These are phyloP conservation scores for Amphirosellinia nigrospora DNA, from an alignment of 495 filamentous ascomycete species.

Conservation along the genomic window DNA sequence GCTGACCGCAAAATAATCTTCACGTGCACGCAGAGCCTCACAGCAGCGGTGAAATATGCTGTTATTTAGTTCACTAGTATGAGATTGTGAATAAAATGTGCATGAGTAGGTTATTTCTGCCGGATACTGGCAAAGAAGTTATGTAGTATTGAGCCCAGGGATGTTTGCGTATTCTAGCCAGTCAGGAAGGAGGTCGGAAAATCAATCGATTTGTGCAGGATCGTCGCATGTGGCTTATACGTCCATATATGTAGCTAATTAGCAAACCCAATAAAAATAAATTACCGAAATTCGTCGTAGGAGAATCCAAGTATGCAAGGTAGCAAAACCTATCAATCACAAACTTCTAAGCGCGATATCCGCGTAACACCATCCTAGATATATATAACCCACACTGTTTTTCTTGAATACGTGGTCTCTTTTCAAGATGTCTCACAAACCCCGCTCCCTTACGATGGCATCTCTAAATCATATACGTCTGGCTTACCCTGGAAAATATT, in stretches of 20 bases:
- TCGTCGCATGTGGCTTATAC: too few relatives aligned
- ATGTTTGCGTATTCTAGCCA: too few relatives aligned
- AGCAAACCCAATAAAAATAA: too few relatives aligned
- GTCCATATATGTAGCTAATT: too few relatives aligned
- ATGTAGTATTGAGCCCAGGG: too few relatives aligned
- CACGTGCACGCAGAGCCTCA: conserved; percentile 3
- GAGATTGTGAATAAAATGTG: not conserved
- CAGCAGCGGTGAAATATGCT: not conserved
- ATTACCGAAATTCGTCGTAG: too few relatives aligned
- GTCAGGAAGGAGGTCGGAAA: too few relatives aligned
- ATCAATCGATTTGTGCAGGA: too few relatives aligned
- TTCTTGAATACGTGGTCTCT: not conserved
- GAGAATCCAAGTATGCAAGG: not conserved
- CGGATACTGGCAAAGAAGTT: too few relatives aligned
- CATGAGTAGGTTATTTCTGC: not conserved
- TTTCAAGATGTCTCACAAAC: not conserved
- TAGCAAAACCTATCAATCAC: not conserved
- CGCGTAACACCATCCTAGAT: not conserved
- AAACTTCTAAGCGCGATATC: not conserved
- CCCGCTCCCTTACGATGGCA: not conserved
- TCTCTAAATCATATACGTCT: not conserved
- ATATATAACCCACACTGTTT: not conserved
- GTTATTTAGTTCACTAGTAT: not conserved
- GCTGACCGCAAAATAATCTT: not conserved
- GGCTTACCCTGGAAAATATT: not conserved